Base-by-base conservation (phyloP, 2,329 filamentous ascomycete species). In the Aspergillus brasiliensis region DNA sequence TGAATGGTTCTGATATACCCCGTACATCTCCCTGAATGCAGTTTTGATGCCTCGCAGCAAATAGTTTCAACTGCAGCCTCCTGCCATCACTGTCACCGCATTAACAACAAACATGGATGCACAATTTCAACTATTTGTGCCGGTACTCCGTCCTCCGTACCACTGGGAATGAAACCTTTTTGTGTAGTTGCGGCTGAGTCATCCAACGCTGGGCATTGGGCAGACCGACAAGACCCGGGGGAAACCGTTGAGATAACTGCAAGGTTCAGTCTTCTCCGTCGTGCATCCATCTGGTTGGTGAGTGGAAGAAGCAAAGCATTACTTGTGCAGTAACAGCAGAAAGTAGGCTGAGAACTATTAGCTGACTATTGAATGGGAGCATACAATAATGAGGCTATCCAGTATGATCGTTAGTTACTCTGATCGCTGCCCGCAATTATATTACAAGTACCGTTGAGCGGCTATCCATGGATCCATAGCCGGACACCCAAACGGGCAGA, bases 321-420 rank as follows among this genome's bases (percentile, higher is more conserved):
- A 21, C 40, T 19, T 23, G 21, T 21, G 40, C 40, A 44, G 17
- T 40, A 8, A 8, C 37, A 31, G 28, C 28, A 31, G 11, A 10
- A 31, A 44, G 44, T 25, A 15, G 21, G 44, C 23, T 15, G 21
- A 23, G 21, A 27, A 49, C 25, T 28, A 28, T 31, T 28, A 17
- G 25, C 25, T 49, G n/a, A 49, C 46, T 49, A n/a, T 27, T 27
- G 25, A 49, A 49, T 31, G 7, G 44, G 11, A 25, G 44, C 15
- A 34, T 34, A 27, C 8, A 49, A 49, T 49, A 49, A 49, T 28
- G 27, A 49, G 46, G 27, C 46, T 49, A 49, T 49, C 46, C n/a
- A 28, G n/a, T n/a, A n/a, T n/a, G n/a, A n/a, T n/a, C n/a, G n/a
- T n/a, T n/a, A n/a, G 42, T 38, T 5, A 38, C 13, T 4, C 13